A percentile compares a stretch with the other conserved stretches of the same genome.
These are phyloP conservation scores for Pestalotiopsis sp. DNA, from an alignment of 2,329 filamentous ascomycete genomes.

Conservation along the genomic window DNA sequence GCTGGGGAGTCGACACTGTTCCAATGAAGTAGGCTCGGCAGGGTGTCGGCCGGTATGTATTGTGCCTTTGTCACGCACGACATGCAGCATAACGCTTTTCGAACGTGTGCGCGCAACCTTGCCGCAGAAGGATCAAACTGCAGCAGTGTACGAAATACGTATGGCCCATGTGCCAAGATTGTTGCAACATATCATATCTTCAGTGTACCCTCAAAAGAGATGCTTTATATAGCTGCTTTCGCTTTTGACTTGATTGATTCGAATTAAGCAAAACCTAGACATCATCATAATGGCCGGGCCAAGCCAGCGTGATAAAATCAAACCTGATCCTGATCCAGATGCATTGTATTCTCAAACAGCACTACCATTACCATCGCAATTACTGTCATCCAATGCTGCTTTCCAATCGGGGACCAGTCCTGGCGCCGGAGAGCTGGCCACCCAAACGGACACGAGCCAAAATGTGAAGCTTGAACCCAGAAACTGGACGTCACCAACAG, in stretches of 20 bases:
- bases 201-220: no score
- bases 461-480: neutral
- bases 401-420: neutral
- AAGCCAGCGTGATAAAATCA: neutral
- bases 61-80: no score
- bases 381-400: neutral
- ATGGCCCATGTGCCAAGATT: neutral
- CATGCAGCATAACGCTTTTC: no score
- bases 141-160: neutral
- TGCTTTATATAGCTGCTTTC: no score
- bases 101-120: no score
- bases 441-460: neutral
- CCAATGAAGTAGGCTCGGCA: no score
- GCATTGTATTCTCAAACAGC: neutral
- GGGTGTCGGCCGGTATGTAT: no score
- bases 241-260: neutral
- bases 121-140: no score
- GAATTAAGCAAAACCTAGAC: neutral
- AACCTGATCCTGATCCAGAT: neutral
- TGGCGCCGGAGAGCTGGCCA: neutral
- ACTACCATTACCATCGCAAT: neutral
- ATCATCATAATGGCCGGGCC: neutral
- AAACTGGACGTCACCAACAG: no score
- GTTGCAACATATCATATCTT: neutral
- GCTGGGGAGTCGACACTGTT: no score